These are phyloP conservation scores for Nigrospora osmanthi DNA, from an alignment of 2,329 filamentous ascomycete species.

Conservation along the genomic window DNA sequence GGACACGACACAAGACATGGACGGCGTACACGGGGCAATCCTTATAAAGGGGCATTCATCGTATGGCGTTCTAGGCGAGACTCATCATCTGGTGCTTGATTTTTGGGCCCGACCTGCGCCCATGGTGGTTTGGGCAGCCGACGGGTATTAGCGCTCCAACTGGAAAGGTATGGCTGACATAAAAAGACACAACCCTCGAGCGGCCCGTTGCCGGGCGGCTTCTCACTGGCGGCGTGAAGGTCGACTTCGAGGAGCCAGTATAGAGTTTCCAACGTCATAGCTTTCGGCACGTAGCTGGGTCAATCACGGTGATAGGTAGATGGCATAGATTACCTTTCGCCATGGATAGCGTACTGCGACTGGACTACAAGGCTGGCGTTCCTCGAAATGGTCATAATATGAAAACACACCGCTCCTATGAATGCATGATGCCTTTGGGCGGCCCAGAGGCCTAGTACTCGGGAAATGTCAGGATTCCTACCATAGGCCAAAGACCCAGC, in stretches of 20 bases:
- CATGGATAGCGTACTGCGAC: too few species aligned
- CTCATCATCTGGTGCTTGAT: neutral
- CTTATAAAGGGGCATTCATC: slow-evolving; percentile 1
- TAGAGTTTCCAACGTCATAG: neutral
- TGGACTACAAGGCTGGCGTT: too few species aligned
- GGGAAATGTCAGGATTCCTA: too few species aligned
- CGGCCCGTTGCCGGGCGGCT: neutral
- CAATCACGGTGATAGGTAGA: neutral
- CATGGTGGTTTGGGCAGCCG: too few species aligned
- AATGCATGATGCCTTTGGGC: too few species aligned
- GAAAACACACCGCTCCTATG: too few species aligned
- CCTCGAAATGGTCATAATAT: too few species aligned
- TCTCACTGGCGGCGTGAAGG: neutral
- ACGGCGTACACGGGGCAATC: slow-evolving; percentile 1
- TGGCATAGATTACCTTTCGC: too few species aligned
- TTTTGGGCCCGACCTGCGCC: neutral
- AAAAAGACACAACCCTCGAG: neutral
- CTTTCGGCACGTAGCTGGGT: neutral
- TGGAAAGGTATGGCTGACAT: too few species aligned
- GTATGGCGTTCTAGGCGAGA: slow-evolving; percentile 3
- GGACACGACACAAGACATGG: neutral
- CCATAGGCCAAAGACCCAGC: too few species aligned
- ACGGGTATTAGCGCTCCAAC: too few species aligned
- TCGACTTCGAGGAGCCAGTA: neutral
- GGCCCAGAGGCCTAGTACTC: too few species aligned